A percentile compares a stretch with the other conserved stretches of the same genome.
phyloP scores from a whole-genome alignment of 2,329 filamentous ascomycete species.

The Aspergillus piperis region DNA sequence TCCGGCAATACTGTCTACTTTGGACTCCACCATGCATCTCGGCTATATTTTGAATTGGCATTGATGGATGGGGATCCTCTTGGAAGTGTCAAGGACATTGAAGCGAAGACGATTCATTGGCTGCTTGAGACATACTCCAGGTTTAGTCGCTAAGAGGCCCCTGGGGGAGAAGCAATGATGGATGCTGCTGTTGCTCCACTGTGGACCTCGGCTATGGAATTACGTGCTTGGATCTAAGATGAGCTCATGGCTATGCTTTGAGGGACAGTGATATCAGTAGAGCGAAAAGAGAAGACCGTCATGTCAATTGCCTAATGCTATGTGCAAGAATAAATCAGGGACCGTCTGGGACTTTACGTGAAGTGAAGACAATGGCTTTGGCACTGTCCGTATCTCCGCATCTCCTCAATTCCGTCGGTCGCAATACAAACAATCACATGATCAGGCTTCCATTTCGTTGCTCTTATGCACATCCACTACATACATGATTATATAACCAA shows the following conservation, averaged over 20 bases:
- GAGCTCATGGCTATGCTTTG: slow-evolving; percentile 10
- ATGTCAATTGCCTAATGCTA: too few species aligned
- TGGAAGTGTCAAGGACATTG: too few species aligned
- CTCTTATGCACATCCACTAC: neutral
- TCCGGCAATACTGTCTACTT: neutral
- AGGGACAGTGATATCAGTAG: neutral
- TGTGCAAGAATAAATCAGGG: neutral
- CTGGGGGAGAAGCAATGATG: neutral
- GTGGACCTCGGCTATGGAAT: slow-evolving; percentile 3
- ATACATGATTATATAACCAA: neutral
- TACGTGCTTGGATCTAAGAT: slow-evolving; percentile 16
- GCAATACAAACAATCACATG: neutral
- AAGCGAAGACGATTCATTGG: neutral
- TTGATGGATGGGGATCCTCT: neutral
- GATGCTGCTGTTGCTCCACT: neutral
- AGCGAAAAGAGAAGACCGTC: neutral
- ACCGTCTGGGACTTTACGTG: neutral
- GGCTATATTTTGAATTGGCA: neutral
- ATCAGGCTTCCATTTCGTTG: neutral
- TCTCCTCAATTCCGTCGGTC: neutral
- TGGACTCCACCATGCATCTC: neutral
- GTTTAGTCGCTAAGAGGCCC: neutral
- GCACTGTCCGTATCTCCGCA: neutral
- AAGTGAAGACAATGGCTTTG: neutral
- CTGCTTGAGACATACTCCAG: neutral